A percentile compares a stretch with the other conserved stretches of the same genome.
Evolutionary conservation across 2,329 filamentous ascomycete genomes (phyloP).

Genomic region (Sporothrix phasma): DNA sequence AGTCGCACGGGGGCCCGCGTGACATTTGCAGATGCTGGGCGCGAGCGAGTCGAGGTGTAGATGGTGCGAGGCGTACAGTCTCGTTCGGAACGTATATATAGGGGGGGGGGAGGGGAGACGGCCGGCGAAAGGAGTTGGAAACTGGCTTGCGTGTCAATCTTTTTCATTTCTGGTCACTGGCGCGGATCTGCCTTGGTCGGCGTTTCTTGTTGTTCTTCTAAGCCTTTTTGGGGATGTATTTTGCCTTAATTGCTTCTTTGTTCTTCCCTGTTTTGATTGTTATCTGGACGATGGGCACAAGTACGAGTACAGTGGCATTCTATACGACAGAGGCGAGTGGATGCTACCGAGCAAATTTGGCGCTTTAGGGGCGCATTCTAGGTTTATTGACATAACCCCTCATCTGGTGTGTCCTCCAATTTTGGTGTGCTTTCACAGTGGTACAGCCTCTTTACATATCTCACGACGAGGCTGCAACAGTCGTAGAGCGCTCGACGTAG

Average conservation of each 20-base stretch:
- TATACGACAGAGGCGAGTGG: not conserved
- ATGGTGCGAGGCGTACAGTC: not conserved
- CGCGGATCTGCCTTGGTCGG: not conserved
- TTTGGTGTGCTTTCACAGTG: too few relatives aligned
- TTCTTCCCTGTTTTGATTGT: not conserved
- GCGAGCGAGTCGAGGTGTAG: not conserved
- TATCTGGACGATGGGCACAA: not conserved
- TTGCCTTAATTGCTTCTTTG: not conserved
- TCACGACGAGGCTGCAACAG: not conserved
- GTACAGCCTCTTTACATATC: not conserved
- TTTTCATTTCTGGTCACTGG: not conserved
- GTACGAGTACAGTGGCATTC: too few relatives aligned
- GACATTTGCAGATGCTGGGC: slow-evolving; percentile 15
- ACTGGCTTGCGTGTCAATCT: not conserved
- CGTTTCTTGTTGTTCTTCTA: not conserved
- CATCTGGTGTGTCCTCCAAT: not conserved
- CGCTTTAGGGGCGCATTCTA: not conserved
- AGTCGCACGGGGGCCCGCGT: slow-evolving; percentile 9
- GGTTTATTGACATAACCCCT: not conserved
- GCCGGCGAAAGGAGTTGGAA: not conserved
- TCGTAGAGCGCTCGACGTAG: too few relatives aligned
- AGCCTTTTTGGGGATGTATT: not conserved
- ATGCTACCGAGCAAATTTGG: not conserved
- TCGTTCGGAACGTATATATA: not conserved
- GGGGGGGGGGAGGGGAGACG: not conserved